Evolutionary conservation across 2,329 filamentous ascomycete species (phyloP), one percentile per base, ranked within the genome.

Genomic region (Myriosclerotinia curreyana): DNA sequence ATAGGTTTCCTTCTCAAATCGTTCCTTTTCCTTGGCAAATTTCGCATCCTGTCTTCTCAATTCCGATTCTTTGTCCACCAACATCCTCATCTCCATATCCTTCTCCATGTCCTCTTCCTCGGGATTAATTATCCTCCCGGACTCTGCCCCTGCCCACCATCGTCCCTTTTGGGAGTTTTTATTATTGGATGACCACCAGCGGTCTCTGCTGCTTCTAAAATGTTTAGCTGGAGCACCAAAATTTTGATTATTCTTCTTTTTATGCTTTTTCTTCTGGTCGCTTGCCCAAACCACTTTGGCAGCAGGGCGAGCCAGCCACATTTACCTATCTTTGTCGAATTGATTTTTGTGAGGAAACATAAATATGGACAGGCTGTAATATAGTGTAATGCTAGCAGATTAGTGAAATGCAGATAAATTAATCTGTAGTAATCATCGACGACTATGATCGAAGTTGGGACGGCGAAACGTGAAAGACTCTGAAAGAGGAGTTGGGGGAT

Each of bases 221-320:
- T 48, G 28, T 5, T 48, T 48, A 7, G 22, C 25, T 7, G 55
- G n/a, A 36, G 28, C n/a, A 48, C 28, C 12, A 12, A 48, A 12
- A 36, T 20, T 25, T 17, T 20, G 42, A 9, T 36, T 22, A 8
- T 58, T 58, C n/a, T 58, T 48, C 28, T 48, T 58, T 58, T 42
- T 15, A 11, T 20, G 28, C n/a, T 5, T 48, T 25, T 36, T 36
- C 28, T 36, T 36, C 31, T 36, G 55, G 6, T 36, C 28, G 14
- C 55, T 58, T 48, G 42, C 42, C 28, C n/a, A 58, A 28, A 46
- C 8, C 3, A 22, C 20, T 34, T 36, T 48, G 28, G 28, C 42
- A 36, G 42, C 42, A 34, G 55, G 55, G 2, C 55, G 20, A 58
- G 55, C 55, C 42, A 58, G n/a, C 55, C 28, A 58, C 54, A 36